Conservation (phyloP, 345 rosid genomes). For the Lenwebbia sp. region DNA sequence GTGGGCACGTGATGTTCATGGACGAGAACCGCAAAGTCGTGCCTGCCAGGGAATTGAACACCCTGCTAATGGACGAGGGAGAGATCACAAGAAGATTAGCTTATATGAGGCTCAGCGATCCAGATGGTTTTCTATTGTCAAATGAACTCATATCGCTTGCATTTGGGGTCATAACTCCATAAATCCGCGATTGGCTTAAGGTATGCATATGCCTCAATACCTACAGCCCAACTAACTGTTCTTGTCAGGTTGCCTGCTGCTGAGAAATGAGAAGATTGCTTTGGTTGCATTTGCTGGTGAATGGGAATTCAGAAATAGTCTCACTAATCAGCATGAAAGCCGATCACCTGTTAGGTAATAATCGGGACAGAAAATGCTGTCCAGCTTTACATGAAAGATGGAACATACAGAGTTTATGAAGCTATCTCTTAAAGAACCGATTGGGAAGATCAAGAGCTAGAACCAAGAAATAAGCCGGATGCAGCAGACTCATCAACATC, state of each 20-base stretch:
- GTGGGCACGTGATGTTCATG: conserved; percentile 67
- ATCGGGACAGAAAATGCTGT: neutral
- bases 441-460: neutral
- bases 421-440: neutral
- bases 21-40: conserved; percentile 41
- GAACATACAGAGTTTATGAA: neutral
- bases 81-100: conserved; percentile 28
- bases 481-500: neutral
- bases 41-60: conserved; percentile 25
- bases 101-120: conserved; percentile 65
- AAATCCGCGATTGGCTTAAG: neutral
- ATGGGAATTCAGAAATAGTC: neutral
- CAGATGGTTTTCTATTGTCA: conserved; percentile 83
- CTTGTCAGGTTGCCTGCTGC: neutral
- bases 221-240: neutral
- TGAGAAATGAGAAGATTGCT: neutral
- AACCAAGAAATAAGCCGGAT: neutral
- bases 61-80: conserved; percentile 13
- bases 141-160: conserved; percentile 78
- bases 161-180: conserved; percentile 43
- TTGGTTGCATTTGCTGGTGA: neutral
- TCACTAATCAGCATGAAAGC: neutral
- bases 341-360: neutral
- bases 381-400: neutral
- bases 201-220: neutral